Conservation (phyloP, 2,329 filamentous ascomycete species). For the Dothistroma pini region DNA sequence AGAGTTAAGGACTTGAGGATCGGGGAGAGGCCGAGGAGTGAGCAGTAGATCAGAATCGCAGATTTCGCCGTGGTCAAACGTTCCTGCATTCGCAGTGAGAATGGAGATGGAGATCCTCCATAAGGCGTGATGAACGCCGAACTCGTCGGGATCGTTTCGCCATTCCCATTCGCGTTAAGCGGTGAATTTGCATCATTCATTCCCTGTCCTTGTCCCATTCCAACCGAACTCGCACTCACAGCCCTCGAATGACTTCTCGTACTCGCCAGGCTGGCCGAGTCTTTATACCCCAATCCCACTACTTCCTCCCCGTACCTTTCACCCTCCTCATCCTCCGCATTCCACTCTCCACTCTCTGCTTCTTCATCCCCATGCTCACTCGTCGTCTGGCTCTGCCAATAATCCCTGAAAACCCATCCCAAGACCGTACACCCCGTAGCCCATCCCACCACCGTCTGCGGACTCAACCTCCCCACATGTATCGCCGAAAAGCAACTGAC, state of each 20-base stretch:
- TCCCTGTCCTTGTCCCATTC: background rate
- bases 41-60: conserved; percentile 86
- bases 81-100: conserved; percentile 57
- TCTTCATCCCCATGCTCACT: conserved; percentile 56
- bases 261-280: background rate
- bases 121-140: conserved; percentile 34
- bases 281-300: background rate
- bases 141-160: conserved; percentile 4
- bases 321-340: conserved; percentile 2
- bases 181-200: background rate
- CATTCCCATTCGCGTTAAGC: background rate
- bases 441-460: conserved; percentile 82
- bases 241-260: background rate
- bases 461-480: conserved; percentile 79
- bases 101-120: conserved; percentile 36
- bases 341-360: conserved; percentile 40
- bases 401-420: conserved; percentile 89
- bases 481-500: conserved; percentile 92
- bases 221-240: background rate
- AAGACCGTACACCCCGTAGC: conserved; percentile 77
- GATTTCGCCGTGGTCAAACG: conserved; percentile 83
- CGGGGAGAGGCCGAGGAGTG: conserved; percentile 83
- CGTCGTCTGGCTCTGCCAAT: conserved; percentile 75
- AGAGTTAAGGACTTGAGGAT: conserved; percentile 95
- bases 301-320: conserved; percentile 15